These are phyloP conservation scores for Phylloporus sp. DNA, from an alignment of 768 basidiomycete genomes.

Conservation along the genomic window DNA sequence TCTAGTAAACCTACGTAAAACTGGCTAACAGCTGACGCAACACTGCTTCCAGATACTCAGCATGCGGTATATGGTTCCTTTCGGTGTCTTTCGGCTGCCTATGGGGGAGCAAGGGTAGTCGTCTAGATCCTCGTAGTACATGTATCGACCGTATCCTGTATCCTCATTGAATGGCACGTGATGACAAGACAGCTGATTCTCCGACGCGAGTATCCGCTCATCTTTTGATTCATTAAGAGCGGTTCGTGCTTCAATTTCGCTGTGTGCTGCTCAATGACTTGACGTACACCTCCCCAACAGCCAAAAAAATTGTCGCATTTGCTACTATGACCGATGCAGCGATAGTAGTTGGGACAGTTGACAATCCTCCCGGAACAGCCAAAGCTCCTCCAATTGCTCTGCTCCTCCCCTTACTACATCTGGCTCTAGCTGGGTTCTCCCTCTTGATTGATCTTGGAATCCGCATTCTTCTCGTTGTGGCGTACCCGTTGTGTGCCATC, in stretches of 20 bases:
- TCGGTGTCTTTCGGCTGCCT: too few species aligned
- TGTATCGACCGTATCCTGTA: too few species aligned
- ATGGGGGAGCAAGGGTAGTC: too few species aligned
- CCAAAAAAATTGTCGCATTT: not conserved
- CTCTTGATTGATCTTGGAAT: conserved; percentile 13
- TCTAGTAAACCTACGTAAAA: not conserved
- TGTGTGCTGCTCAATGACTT: not conserved
- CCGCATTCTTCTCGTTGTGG: conserved; percentile 9
- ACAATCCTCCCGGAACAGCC: not conserved
- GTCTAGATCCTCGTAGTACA: too few species aligned
- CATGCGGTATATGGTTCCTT: too few species aligned
- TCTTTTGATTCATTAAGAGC: too few species aligned
- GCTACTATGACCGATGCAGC: conserved; percentile 8
- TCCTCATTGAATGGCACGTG: too few species aligned
- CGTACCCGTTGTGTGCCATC: conserved; percentile 20
- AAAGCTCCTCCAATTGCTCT: conserved; percentile 24
- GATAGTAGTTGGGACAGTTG: not conserved
- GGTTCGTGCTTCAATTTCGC: conserved; percentile 1
- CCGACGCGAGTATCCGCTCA: not conserved
- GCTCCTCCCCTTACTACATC: conserved; percentile 19
- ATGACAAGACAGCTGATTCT: too few species aligned
- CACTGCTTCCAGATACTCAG: not conserved
- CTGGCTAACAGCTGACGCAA: not conserved
- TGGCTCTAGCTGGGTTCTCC: conserved; percentile 6
- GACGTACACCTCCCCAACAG: not conserved